Base-by-base conservation (phyloP, 1,139 yeast genomes). In the Wickerhamiella infanticola region DNA sequence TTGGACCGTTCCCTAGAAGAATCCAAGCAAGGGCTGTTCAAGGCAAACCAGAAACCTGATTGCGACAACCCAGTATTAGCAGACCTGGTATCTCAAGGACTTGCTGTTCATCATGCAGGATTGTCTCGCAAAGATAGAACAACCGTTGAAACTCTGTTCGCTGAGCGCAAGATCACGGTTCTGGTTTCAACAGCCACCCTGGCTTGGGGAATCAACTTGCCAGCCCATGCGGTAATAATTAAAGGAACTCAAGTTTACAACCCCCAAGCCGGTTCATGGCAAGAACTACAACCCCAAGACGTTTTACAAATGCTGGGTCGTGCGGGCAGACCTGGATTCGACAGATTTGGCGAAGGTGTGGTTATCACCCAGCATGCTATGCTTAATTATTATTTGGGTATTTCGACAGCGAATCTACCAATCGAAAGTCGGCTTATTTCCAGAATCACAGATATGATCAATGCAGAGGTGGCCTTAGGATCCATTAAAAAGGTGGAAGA, bases 131-230 rank as follows among this genome's bases (percentile, higher is more conserved):
- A 90, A 0, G 99, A 93, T 58, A 74, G 99, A 58, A 90, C 86
- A 55, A 62, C 86, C 50, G 81, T 94, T 0, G 98, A 93, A 58
- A 80, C 78, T 58, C 74, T 90, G 79, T 93, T 93, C 60, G 72
- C 79, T 44, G 69, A 71, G 35, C 97, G 98, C 37, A 81, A 90
- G 0, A 79, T 90, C 50, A 84, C 81, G 53, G 97, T 93, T 0
- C 68, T 93, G 18, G 83, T 95, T 55, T 86, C 95, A 70, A 93
- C 99, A 1, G 95, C 98, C 0, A 93, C 99, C 0, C 74, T 93
- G 48, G 99, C 99, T 0, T 93, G 99, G 99, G 99, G 99, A 73
- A 97, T 93, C n/a, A 93, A 93, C 59, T 69, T 93, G 50, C 98
- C 99, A 1, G 98, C 98, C 6, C 97, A 96, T 4, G 95, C 88